These are phyloP conservation scores for Debaryomyces tyrocola DNA, from an alignment of 805 yeast genomes.

Conservation along the genomic window DNA sequence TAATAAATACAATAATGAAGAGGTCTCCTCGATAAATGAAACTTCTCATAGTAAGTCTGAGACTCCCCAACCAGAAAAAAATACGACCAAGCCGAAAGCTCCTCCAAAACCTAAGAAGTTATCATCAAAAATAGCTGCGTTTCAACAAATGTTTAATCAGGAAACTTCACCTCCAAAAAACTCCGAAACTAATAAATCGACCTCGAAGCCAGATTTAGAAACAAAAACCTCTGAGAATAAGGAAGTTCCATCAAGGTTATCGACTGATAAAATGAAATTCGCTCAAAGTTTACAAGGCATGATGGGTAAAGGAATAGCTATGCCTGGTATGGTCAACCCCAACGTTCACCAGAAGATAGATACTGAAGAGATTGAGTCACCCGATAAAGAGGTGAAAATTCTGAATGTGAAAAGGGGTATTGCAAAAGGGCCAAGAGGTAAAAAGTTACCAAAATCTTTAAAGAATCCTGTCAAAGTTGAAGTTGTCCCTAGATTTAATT, in stretches of 20 bases:
- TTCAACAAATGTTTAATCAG: conserved; percentile 68
- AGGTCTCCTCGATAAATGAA: no score
- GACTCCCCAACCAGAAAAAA: neutral
- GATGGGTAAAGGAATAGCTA: conserved; percentile 49
- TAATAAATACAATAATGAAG: no score
- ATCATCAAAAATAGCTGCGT: conserved; percentile 76
- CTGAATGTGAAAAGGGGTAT: conserved; percentile 2
- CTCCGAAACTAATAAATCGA: neutral
- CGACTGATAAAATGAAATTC: conserved; percentile 45
- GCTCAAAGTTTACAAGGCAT: conserved; percentile 62
- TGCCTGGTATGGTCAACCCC: conserved; percentile 57
- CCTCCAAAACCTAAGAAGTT: conserved; percentile 78
- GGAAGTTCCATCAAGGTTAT: conserved; percentile 20
- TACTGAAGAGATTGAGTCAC: conserved; percentile 11
- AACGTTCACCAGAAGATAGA: conserved; percentile 11
- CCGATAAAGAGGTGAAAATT: conserved; percentile 1
- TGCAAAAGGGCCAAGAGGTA: conserved; percentile 73
- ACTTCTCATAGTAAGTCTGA: no score
- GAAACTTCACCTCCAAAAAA: conserved; percentile 9
- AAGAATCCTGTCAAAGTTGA: conserved; percentile 40
- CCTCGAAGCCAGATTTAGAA: conserved; percentile 2
- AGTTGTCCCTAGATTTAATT: conserved; percentile 31
- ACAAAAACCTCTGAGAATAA: conserved; percentile 5
- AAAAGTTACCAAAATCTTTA: conserved; percentile 62
- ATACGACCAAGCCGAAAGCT: conserved; percentile 16